These are phyloP conservation scores for Larix kaempferi DNA, from an alignment of 75 land plant genomes.

Conservation along the genomic window DNA sequence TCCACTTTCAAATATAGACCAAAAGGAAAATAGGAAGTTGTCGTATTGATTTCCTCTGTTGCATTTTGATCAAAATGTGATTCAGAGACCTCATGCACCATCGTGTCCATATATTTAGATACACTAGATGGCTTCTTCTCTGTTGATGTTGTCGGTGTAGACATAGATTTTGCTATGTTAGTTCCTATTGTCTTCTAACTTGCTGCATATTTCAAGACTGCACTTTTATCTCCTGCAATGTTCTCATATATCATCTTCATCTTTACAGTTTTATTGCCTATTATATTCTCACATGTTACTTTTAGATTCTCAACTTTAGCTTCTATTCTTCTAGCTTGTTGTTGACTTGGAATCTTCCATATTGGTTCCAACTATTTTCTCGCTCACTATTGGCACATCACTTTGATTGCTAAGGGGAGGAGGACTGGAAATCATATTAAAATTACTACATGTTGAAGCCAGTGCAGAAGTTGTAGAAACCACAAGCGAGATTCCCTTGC, in stretches of 20 bases:
- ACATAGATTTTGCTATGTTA: background rate
- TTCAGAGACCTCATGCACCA: background rate
- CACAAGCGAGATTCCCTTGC: conserved; percentile 15
- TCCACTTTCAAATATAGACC: background rate
- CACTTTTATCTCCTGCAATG: background rate
- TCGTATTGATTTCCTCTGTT: background rate
- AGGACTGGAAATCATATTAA: background rate
- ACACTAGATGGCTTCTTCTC: background rate
- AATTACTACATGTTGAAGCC: background rate
- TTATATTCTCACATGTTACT: background rate
- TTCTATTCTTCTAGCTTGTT: background rate
- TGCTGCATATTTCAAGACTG: background rate
- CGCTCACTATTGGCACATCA: background rate
- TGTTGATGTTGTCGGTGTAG: background rate
- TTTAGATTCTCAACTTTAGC: background rate
- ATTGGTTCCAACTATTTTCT: no score
- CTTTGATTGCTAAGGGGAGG: background rate
- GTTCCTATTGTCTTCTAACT: background rate
- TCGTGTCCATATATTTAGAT: background rate
- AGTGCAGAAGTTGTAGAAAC: conserved; percentile 8
- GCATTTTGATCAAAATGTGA: background rate
- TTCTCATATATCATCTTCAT: background rate
- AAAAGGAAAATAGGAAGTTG: background rate
- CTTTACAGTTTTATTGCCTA: background rate
- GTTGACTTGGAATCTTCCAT: background rate